A percentile compares a stretch with the other conserved stretches of the same genome.
These are phyloP conservation scores for Tagetes patula DNA, from an alignment of 129 eudicot genomes.

Conservation along the genomic window DNA sequence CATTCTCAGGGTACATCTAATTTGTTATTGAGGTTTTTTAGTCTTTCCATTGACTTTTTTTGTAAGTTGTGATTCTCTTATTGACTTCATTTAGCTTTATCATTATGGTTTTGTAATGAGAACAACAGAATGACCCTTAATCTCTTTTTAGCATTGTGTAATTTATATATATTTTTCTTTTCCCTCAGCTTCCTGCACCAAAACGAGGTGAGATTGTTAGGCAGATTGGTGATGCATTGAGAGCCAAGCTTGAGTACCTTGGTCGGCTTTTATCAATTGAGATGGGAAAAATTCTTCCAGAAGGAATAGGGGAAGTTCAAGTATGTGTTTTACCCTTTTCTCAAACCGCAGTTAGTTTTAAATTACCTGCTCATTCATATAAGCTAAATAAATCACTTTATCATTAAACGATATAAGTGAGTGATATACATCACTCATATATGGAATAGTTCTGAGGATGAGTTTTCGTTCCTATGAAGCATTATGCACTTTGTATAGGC, in stretches of 20 bases:
- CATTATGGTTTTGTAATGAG: neutral
- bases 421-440: neutral
- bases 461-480: constrained; percentile 4
- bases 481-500: constrained; percentile 8
- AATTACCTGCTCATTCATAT: neutral
- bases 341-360: constrained; percentile 4
- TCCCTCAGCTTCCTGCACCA: constrained; percentile 83
- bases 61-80: neutral
- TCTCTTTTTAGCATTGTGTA: constrained; percentile 5
- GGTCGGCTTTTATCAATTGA: constrained; percentile 94
- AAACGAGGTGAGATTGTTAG: constrained; percentile 94
- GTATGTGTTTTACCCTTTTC: constrained; percentile 39
- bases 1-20: constrained; percentile 6
- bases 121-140: neutral
- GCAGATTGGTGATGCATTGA: constrained; percentile 94
- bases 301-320: constrained; percentile 99
- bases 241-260: constrained; percentile 76
- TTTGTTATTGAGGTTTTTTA: constrained; percentile 5
- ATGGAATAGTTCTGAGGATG: neutral
- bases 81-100: neutral
- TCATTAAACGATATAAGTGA: constrained; percentile 1
- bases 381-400: neutral
- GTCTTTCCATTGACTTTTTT: neutral
- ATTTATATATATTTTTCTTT: neutral
- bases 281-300: constrained; percentile 96